Evolutionary conservation across 176 grass and related monocot genomes (phyloP).

Genomic region (Juncus inflexus): DNA sequence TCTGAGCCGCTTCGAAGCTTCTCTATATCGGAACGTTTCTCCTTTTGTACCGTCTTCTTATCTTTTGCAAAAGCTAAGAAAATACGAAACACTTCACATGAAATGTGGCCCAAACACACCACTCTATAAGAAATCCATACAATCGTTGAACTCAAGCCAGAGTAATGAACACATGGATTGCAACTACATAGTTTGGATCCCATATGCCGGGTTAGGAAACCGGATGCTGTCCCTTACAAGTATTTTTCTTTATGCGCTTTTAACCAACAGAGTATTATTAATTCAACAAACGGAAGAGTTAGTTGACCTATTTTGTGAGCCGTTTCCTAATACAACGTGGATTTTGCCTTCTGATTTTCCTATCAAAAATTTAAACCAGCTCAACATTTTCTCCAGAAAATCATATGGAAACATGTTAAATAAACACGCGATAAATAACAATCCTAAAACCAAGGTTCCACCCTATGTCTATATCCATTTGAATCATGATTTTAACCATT

Average conservation of each 20-base stretch:
- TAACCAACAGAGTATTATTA: slow-evolving; percentile 63
- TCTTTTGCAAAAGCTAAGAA: slow-evolving; percentile 58
- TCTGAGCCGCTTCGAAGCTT: slow-evolving; percentile 66
- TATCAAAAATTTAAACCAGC: slow-evolving; percentile 36
- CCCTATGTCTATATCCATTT: slow-evolving; percentile 52
- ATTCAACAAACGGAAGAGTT: slow-evolving; percentile 55
- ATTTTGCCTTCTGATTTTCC: slow-evolving; percentile 63
- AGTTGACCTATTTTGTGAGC: slow-evolving; percentile 66
- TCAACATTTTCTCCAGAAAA: slow-evolving; percentile 31
- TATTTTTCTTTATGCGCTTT: slow-evolving; percentile 55
- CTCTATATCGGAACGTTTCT: slow-evolving; percentile 42
- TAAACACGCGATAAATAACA: too few relatives aligned
- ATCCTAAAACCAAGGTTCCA: slow-evolving; percentile 1
- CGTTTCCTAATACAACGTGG: slow-evolving; percentile 70
- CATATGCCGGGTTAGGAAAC: slow-evolving; percentile 56
- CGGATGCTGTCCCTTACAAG: slow-evolving; percentile 59
- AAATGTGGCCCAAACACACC: slow-evolving; percentile 60
- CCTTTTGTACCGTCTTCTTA: slow-evolving; percentile 47
- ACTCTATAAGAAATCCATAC: slow-evolving; percentile 43
- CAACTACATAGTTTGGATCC: slow-evolving; percentile 50
- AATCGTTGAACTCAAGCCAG: slow-evolving; percentile 42
- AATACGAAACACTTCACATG: slow-evolving; percentile 64
- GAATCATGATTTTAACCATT: slow-evolving; percentile 39
- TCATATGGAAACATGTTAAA: slow-evolving; percentile 62
- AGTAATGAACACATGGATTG: slow-evolving; percentile 39